Conservation (phyloP, 306 rosid genomes). For the Cucurbita ficifolia region DNA sequence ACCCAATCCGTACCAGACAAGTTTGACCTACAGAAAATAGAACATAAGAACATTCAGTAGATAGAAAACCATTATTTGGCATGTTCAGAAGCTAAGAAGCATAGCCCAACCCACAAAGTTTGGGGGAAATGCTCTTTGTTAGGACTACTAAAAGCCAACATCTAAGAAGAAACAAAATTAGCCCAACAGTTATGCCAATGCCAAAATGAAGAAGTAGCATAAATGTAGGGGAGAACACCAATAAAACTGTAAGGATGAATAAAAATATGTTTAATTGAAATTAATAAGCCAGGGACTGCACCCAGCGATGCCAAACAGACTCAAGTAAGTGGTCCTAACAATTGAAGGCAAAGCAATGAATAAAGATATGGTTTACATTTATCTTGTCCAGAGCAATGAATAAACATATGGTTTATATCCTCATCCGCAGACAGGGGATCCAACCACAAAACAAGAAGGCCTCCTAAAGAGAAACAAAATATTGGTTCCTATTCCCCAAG, state of each 20-base stretch:
- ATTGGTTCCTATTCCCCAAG: background rate
- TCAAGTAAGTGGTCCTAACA: too few species aligned
- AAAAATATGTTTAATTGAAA: too few species aligned
- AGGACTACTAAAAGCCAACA: background rate
- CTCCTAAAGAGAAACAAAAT: background rate
- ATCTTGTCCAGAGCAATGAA: too few species aligned
- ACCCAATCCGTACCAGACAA: slow-evolving; percentile 87
- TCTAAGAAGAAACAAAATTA: background rate
- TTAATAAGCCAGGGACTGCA: too few species aligned
- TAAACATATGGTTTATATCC: too few species aligned
- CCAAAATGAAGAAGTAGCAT: background rate
- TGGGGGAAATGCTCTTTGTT: background rate
- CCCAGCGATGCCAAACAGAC: too few species aligned
- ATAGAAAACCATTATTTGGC: background rate
- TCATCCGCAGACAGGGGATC: background rate
- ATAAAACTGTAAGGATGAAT: background rate
- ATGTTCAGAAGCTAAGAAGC: too few species aligned
- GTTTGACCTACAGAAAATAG: slow-evolving; percentile 33
- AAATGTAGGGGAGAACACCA: background rate
- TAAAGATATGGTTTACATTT: too few species aligned
- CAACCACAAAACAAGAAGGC: background rate
- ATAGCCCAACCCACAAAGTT: background rate
- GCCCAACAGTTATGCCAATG: background rate
- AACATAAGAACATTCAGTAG: slow-evolving; percentile 1
- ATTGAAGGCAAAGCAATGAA: too few species aligned